Percentiles rank a stretch among this genome's conserved stretches.
These are phyloP conservation scores for Pseudocercospora fuligena DNA, from an alignment of 2,329 filamentous ascomycete species.

Conservation along the genomic window DNA sequence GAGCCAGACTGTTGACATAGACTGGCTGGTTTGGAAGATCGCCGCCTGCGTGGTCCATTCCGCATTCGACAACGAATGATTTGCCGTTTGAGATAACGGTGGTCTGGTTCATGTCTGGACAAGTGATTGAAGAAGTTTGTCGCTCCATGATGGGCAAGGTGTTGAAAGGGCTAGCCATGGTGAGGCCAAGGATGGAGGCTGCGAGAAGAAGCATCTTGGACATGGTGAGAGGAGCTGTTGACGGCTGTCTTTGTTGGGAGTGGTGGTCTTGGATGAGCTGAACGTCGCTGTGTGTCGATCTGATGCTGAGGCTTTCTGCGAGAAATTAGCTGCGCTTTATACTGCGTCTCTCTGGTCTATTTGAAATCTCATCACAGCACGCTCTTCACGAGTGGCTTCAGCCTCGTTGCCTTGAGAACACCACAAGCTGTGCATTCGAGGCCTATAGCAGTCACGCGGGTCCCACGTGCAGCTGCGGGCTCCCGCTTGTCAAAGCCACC, in stretches of 20 bases:
- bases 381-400: background rate
- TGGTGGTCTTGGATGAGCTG: background rate
- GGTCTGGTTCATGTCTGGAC: conserved; percentile 17
- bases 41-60: conserved; percentile 35
- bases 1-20: conserved; percentile 28
- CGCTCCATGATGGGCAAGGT: background rate
- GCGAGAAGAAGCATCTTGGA: conserved; percentile 10
- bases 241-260: background rate
- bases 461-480: background rate
- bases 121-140: conserved; percentile 4
- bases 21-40: conserved; percentile 30
- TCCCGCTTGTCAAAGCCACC: background rate
- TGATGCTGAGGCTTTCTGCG: background rate
- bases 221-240: background rate
- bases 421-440: background rate
- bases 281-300: background rate
- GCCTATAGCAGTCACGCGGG: background rate
- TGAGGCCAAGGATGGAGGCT: conserved; percentile 10
- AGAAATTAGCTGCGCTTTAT: background rate
- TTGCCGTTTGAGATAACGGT: conserved; percentile 21
- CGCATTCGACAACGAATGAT: conserved; percentile 34
- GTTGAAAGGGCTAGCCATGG: conserved; percentile 4
- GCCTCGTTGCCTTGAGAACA: background rate
- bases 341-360: background rate
- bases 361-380: background rate